Percentiles rank a stretch among this genome's conserved stretches.
Conservation (phyloP, 148 eudicot genomes). For the Vaccinium darrowii region DNA sequence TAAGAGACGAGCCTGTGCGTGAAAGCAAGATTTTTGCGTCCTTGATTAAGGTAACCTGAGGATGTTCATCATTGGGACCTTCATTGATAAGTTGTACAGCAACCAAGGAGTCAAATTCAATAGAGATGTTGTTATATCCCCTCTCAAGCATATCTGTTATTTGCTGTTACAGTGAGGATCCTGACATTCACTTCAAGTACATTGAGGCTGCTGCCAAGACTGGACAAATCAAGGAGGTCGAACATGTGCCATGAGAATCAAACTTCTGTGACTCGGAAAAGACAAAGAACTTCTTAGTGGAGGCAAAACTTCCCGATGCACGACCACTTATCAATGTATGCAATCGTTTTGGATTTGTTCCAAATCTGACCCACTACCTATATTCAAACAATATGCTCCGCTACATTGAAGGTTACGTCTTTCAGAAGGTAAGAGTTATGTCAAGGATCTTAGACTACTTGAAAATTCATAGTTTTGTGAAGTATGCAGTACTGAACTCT, state of each 20-base stretch:
- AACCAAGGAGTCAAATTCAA: no score
- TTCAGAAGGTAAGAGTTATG: conserved; percentile 65
- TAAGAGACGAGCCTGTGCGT: no score
- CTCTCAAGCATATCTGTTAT: no score
- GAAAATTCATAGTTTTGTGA: neutral
- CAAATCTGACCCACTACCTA: conserved; percentile 91
- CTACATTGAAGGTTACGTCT: conserved; percentile 95
- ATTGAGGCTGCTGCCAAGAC: conserved; percentile 98
- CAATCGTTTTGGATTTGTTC: conserved; percentile 93
- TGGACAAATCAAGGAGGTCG: conserved; percentile 97
- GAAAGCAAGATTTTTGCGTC: no score
- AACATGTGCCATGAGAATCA: conserved; percentile 94
- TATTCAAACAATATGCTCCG: conserved; percentile 94
- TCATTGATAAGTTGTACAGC: no score
- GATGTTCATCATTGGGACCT: no score
- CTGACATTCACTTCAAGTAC: conserved; percentile 96
- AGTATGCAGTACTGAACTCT: conserved; percentile 13
- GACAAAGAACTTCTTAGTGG: conserved; percentile 95
- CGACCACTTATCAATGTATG: conserved; percentile 94
- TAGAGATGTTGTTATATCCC: no score
- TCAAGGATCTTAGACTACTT: conserved; percentile 1
- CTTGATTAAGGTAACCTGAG: no score
- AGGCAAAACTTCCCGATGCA: conserved; percentile 98
- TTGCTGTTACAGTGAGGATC: conserved; percentile 73
- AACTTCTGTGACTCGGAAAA: conserved; percentile 90